Conservation (phyloP, 352 stramenopile genomes). For the Phytophthora vignae region DNA sequence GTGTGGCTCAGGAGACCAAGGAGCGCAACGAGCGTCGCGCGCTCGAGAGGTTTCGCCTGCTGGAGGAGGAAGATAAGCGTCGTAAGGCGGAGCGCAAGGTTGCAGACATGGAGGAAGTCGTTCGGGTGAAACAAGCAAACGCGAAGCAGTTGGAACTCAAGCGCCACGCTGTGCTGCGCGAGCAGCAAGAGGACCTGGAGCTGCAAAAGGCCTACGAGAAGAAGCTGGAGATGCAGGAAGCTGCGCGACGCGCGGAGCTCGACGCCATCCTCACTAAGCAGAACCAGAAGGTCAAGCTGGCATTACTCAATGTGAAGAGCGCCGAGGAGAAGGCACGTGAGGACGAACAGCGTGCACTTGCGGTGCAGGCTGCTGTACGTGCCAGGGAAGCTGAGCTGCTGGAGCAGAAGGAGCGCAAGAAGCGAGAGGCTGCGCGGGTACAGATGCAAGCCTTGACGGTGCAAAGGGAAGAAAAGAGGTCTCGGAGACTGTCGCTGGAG, state of each 20-base stretch:
- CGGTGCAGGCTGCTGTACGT: conserved; percentile 51
- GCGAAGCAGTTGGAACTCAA: conserved; percentile 61
- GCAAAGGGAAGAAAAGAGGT: conserved; percentile 54
- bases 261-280: conserved; percentile 59
- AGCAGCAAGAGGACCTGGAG: conserved; percentile 53
- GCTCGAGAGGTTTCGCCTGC: conserved; percentile 47
- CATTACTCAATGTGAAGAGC: conserved; percentile 67
- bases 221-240: conserved; percentile 61
- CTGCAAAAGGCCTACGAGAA: conserved; percentile 58
- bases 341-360: conserved; percentile 56
- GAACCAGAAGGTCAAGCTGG: conserved; percentile 62
- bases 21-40: conserved; percentile 53
- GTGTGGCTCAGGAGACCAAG: conserved; percentile 45
- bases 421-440: conserved; percentile 34
- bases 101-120: conserved; percentile 52
- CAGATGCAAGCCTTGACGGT: conserved; percentile 53
- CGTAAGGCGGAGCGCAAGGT: conserved; percentile 58
- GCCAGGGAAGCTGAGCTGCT: conserved; percentile 49
- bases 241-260: conserved; percentile 53
- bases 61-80: conserved; percentile 57
- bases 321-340: conserved; percentile 65
- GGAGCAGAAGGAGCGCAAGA: conserved; percentile 39
- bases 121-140: conserved; percentile 59
- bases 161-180: conserved; percentile 39
- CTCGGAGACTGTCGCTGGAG: conserved; percentile 34